Percentiles rank a stretch among this genome's conserved stretches.
phyloP scores from a whole-genome alignment of 768 basidiomycete genomes.

The Nevesoporus exiguus region DNA sequence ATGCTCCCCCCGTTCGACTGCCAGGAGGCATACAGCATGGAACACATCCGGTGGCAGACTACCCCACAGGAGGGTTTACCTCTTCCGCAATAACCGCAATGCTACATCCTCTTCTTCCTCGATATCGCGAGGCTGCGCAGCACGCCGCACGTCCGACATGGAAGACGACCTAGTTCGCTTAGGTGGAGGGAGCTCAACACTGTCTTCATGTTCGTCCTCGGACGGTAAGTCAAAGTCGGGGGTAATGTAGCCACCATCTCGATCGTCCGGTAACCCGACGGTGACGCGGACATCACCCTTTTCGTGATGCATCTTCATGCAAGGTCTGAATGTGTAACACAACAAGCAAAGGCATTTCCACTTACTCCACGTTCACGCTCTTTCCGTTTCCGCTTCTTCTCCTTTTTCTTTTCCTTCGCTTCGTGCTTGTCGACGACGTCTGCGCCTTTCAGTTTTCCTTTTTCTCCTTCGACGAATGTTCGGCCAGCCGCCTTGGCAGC shows the following conservation, averaged over 20 bases:
- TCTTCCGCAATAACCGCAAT: constrained; percentile 48
- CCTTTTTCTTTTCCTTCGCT: constrained; percentile 82
- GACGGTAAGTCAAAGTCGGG: constrained; percentile 61
- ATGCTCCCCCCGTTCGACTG: background rate
- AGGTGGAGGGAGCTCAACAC: constrained; percentile 21
- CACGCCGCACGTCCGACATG: constrained; percentile 28
- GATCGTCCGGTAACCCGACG: constrained; percentile 40
- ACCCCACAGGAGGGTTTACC: constrained; percentile 17
- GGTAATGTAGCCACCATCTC: constrained; percentile 70
- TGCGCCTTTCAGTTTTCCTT: constrained; percentile 62
- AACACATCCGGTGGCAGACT: background rate
- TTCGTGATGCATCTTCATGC: constrained; percentile 23
- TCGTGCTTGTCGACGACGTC: constrained; percentile 78
- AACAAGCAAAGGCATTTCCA: background rate
- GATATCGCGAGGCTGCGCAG: constrained; percentile 28
- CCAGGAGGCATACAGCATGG: background rate
- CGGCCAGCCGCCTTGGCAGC: constrained; percentile 64
- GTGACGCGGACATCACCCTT: constrained; percentile 22
- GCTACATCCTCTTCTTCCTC: constrained; percentile 66
- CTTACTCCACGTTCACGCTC: constrained; percentile 54
- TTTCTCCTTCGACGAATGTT: constrained; percentile 71
- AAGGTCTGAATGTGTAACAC: background rate
- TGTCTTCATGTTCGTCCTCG: constrained; percentile 34
- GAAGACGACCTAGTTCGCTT: constrained; percentile 32
- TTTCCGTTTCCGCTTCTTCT: constrained; percentile 92